Percentiles rank a stretch among this genome's conserved stretches.
These are phyloP conservation scores for Alternaria novae-zelandiae DNA, from an alignment of 2,329 filamentous ascomycete genomes.

Conservation along the genomic window DNA sequence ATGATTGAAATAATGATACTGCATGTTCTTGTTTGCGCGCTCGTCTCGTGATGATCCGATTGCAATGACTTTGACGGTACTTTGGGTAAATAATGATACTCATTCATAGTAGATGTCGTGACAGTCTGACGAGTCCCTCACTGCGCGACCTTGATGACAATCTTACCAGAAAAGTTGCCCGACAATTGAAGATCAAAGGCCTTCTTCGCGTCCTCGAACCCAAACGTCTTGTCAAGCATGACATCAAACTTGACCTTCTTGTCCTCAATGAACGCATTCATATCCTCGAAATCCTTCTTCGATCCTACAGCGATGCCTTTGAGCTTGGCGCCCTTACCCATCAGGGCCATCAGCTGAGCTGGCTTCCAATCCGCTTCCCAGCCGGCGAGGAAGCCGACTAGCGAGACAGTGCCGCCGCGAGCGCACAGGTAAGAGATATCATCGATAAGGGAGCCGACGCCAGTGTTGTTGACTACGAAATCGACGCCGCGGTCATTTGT, in stretches of 20 bases:
- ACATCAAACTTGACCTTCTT: constrained; percentile 35
- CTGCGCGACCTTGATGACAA: constrained; percentile 24
- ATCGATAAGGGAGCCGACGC: constrained; percentile 18
- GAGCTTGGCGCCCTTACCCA: constrained; percentile 28
- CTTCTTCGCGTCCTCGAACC: constrained; percentile 41
- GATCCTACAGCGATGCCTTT: constrained; percentile 65
- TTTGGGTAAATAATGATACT: not conserved
- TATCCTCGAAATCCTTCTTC: constrained; percentile 54
- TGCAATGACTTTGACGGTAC: no score
- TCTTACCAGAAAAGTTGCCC: constrained; percentile 45
- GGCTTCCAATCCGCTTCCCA: constrained; percentile 17
- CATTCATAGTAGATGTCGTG: not conserved
- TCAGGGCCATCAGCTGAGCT: constrained; percentile 18
- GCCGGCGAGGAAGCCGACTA: constrained; percentile 33
- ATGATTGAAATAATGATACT: not conserved
- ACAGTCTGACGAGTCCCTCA: not conserved
- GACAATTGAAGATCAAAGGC: constrained; percentile 45
- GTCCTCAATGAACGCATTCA: constrained; percentile 44
- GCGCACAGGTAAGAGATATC: constrained; percentile 22
- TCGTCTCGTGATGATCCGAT: no score
- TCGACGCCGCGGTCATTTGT: constrained; percentile 51
- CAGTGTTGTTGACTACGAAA: constrained; percentile 54
- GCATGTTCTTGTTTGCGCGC: no score
- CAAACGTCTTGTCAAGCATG: constrained; percentile 45
- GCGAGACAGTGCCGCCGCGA: constrained; percentile 25